Base-by-base conservation (phyloP, 345 rosid genomes). In the Aquilaria malaccensis region DNA sequence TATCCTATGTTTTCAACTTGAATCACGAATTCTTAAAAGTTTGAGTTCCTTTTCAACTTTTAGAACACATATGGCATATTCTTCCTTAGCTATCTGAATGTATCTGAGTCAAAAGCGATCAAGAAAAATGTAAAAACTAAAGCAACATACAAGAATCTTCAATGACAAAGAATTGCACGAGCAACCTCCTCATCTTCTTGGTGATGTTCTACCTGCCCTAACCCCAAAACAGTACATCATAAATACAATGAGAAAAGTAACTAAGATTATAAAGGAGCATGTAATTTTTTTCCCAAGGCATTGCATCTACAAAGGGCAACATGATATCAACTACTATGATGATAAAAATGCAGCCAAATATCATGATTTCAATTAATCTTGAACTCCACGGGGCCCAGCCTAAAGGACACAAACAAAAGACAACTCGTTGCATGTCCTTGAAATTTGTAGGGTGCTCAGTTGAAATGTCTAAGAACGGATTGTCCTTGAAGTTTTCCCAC, bases 351-450 rank as follows among this genome's bases (percentile, higher is more conserved):
- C 97, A 94, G 2, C 99, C 99, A 7, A 94, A 94, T 64, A 94
- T 88, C 75, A 94, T 97, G 13, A 97, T 97, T 81, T 94, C 99
- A 2, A 94, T 96, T 74, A 94, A 72, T 64, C 99, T 80, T 6
- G 99, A 97, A 70, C 97, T 94, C 99, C 99, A 94, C 7, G 99
- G 99, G 0, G 99, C 97, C 97, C 99, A 94, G 33, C 99, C 99
- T 7, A 94, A 91, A 2, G 99, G 99, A 72, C 97, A 94, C 71
- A 94, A 73, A 67, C 99, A 94, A 70, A 94, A 94, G 61, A 94
- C 72, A 47, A 96, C 99, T 66, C 99, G 76, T 37, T 94, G 99
- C 97, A 94, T 94, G 78, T 94, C 99, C 68, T 94, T 96, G 0
- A 91, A 91, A 67, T 94, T 94, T 6, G 88, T 80, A 30, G 99